Evolutionary conservation across 2,329 filamentous ascomycete species (phyloP).

Genomic region (Clonostachys chloroleuca): DNA sequence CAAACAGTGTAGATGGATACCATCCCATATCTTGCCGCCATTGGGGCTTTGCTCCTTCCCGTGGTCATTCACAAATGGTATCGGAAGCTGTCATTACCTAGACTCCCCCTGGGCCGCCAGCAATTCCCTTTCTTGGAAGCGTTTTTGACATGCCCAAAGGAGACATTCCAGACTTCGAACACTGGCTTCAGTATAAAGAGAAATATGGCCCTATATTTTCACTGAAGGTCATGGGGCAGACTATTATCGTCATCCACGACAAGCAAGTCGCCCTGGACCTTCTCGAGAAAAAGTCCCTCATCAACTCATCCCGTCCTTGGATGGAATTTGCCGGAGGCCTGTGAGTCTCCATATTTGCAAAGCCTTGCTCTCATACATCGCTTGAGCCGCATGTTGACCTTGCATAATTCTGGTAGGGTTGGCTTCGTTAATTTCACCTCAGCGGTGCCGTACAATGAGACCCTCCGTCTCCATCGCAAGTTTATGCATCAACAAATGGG

Average conservation of each 20-base stretch:
- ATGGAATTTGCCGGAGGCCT: no score
- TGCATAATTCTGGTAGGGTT: not conserved
- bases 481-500: conserved; percentile 17
- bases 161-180: conserved; percentile 18
- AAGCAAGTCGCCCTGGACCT: conserved; percentile 24
- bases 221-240: conserved; percentile 16
- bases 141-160: conserved; percentile 34
- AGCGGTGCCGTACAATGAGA: conserved; percentile 12
- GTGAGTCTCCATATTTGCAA: no score
- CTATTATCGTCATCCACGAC: conserved; percentile 33
- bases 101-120: conserved; percentile 17
- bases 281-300: conserved; percentile 16
- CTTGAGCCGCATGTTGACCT: no score
- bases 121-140: conserved; percentile 38
- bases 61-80: no score
- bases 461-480: conserved; percentile 15
- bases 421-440: conserved; percentile 14
- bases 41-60: no score
- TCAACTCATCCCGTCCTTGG: conserved; percentile 8
- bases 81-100: not conserved
- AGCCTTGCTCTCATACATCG: no score
- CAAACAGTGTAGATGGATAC: no score
- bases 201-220: conserved; percentile 18
- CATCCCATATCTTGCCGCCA: no score
- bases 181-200: conserved; percentile 28